Percentiles rank a stretch among this genome's conserved stretches.
Evolutionary conservation across 2,329 filamentous ascomycete genomes (phyloP).

Genomic region (Sodiomyces alkalinus): DNA sequence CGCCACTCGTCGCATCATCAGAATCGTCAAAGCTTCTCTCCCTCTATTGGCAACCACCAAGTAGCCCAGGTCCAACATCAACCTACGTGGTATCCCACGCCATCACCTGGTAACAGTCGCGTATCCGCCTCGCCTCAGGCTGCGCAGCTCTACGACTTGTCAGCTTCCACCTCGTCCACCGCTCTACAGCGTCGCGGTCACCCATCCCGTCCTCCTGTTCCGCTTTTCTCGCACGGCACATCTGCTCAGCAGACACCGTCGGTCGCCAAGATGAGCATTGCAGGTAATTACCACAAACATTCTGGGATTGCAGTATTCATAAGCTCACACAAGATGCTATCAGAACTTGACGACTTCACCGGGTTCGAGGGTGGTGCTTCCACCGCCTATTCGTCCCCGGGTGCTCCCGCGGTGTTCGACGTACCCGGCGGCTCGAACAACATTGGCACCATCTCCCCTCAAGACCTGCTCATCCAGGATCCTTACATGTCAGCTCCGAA

Average conservation of each 20-base stretch:
- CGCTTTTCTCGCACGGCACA: conserved; percentile 50
- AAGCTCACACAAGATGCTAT: conserved; percentile 6
- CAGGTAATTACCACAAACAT: conserved; percentile 28
- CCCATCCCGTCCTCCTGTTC: conserved; percentile 50
- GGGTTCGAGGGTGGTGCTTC: conserved; percentile 36
- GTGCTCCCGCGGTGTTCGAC: conserved; percentile 34
- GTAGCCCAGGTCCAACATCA: no score
- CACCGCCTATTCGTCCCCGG: conserved; percentile 38
- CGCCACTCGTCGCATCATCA: conserved; percentile 31
- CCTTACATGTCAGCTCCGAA: conserved; percentile 62
- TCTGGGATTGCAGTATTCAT: not conserved
- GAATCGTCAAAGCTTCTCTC: conserved; percentile 29
- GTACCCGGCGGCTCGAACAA: conserved; percentile 31
- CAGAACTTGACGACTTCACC: conserved; percentile 40
- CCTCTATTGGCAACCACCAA: no score
- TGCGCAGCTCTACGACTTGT: no score
- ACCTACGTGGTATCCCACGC: no score
- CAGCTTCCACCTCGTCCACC: no score
- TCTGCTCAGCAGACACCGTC: conserved; percentile 29
- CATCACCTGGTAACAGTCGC: no score
- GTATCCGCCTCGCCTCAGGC: no score
- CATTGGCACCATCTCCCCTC: conserved; percentile 65
- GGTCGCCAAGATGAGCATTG: conserved; percentile 35
- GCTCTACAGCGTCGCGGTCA: no score
- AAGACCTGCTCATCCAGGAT: conserved; percentile 61